These are phyloP conservation scores for Mucor mucedo DNA, from an alignment of 371 early-diverging fungal species.

Conservation along the genomic window DNA sequence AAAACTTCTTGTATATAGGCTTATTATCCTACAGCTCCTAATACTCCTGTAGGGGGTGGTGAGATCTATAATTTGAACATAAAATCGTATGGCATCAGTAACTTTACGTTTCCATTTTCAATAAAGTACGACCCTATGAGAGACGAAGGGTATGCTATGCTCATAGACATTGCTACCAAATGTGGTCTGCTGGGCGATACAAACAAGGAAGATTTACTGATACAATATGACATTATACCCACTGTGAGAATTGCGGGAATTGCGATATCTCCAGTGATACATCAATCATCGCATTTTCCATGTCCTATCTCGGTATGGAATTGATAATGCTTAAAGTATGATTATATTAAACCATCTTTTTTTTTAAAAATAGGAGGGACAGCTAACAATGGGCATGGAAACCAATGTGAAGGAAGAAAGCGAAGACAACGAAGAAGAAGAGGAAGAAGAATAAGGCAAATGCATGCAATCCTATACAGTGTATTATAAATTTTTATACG, in stretches of 20 bases:
- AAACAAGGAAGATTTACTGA: slow-evolving; percentile 10
- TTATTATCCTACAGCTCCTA: slow-evolving; percentile 42
- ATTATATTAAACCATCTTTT: too few species aligned
- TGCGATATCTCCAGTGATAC: slow-evolving; percentile 11
- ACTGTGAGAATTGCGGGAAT: slow-evolving; percentile 36
- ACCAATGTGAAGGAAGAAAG: neutral
- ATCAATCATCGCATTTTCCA: slow-evolving; percentile 13
- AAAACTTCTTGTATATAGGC: slow-evolving; percentile 28
- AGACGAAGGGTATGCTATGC: slow-evolving; percentile 38
- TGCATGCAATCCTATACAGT: neutral
- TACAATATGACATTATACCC: slow-evolving; percentile 48
- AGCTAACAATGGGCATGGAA: neutral
- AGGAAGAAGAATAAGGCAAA: neutral
- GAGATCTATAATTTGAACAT: slow-evolving; percentile 34
- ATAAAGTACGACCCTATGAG: slow-evolving; percentile 34
- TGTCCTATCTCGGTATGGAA: slow-evolving; percentile 25
- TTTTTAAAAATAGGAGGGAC: neutral
- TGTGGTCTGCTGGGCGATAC: slow-evolving; percentile 33
- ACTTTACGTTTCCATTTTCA: slow-evolving; percentile 42
- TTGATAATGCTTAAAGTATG: neutral
- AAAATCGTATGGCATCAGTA: slow-evolving; percentile 31
- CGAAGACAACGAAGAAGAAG: neutral
- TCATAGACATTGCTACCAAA: slow-evolving; percentile 38
- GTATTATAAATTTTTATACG: neutral
- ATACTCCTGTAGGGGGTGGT: slow-evolving; percentile 47